Evolutionary conservation across 331 rosid genomes (phyloP).

Genomic region (Erythrophleum ivorense): DNA sequence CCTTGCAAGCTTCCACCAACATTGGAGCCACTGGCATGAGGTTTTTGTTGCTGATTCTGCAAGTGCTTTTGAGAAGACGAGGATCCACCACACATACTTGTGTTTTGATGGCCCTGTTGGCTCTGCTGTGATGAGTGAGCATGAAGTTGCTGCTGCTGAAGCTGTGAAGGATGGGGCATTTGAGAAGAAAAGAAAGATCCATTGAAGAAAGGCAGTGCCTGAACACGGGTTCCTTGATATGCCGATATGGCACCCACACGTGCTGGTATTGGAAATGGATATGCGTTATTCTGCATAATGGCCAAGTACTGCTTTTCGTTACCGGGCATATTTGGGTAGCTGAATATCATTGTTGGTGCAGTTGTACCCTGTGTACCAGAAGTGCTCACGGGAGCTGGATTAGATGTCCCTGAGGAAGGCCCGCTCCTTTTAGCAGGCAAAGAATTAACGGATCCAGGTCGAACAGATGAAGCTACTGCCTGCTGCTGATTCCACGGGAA

Average conservation of each 20-base stretch:
- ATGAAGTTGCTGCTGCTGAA: constrained; percentile 68
- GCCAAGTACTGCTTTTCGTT: constrained; percentile 85
- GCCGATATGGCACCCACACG: constrained; percentile 86
- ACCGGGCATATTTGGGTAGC: constrained; percentile 75
- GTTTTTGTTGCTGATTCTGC: constrained; percentile 82
- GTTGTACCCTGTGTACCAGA: constrained; percentile 51
- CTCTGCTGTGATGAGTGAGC: constrained; percentile 63
- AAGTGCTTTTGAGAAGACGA: constrained; percentile 83
- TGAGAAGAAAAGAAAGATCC: constrained; percentile 88
- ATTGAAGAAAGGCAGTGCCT: constrained; percentile 76
- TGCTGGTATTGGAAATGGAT: constrained; percentile 79
- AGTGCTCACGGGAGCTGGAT: constrained; percentile 46
- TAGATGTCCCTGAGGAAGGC: constrained; percentile 50
- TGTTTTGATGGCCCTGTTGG: constrained; percentile 75
- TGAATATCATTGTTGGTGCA: constrained; percentile 83
- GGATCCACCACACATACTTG: constrained; percentile 70
- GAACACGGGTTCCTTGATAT: constrained; percentile 80
- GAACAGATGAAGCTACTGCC: constrained; percentile 74
- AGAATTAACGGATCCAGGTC: constrained; percentile 80
- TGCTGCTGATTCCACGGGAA: constrained; percentile 90
- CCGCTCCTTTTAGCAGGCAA: constrained; percentile 60
- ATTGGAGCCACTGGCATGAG: constrained; percentile 53
- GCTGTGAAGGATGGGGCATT: constrained; percentile 85
- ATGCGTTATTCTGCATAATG: constrained; percentile 78
- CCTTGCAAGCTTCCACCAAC: constrained; percentile 77